Evolutionary conservation across 2,329 filamentous ascomycete genomes (phyloP), one percentile per base, ranked within the genome.

Genomic region (Botrytis medusae): DNA sequence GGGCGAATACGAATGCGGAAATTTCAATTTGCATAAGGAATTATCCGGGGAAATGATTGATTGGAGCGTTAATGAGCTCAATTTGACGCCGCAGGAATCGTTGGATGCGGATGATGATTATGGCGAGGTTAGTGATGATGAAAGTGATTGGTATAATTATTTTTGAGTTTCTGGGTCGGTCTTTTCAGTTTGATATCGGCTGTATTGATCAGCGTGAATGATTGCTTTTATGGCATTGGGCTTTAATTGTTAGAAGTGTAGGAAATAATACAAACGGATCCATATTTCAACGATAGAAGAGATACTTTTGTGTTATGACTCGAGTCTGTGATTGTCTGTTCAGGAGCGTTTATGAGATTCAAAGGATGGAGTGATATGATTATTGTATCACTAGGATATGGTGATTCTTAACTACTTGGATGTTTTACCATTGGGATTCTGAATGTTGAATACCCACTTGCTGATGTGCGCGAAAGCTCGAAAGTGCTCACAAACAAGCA

Each of bases 401-500:
- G 9, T 48, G 44, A 8, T 3, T 48, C 20, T n/a, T n/a, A n/a
- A n/a, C n/a, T 48, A 12, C 12, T 25, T 48, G 3, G 22, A 25
- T 4, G 1, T 18, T 51, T 48, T 25, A 51, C 0, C 1, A 25
- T 12, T n/a, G 5, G 12, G 2, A 54, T 54, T 20, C 2, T 0
- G 3, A 54, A n/a, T 16, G 0, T 16, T 54, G 25, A 4, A 51
- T 25, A 25, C 6, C 25, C 22, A 51, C 46, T n/a, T n/a, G n/a
- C n/a, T n/a, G n/a, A n/a, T n/a, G n/a, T n/a, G n/a, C n/a, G n/a
- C n/a, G n/a, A n/a, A n/a, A n/a, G n/a, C n/a, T n/a, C 48, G 12
- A n/a, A 54, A 16, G 12, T 16, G 16, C 16, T n/a, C 12, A 54
- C 12, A 29, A n/a, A n/a, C n/a, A n/a, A n/a, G n/a, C n/a, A 29